Evolutionary conservation across 169 alveolate species (phyloP).

Genomic region (Plasmodium gonderi): DNA sequence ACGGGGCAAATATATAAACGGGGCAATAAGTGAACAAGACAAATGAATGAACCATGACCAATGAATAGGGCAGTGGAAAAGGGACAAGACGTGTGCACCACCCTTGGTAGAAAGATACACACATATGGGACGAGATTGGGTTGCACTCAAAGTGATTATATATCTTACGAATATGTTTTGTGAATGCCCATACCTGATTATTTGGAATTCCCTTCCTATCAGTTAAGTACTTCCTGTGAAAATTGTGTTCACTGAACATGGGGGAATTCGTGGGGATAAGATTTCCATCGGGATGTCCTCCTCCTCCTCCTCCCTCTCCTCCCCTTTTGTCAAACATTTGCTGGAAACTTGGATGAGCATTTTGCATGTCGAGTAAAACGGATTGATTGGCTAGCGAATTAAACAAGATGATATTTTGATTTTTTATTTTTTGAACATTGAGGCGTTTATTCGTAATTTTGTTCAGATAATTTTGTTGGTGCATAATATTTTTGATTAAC

Average conservation of each 20-base stretch:
- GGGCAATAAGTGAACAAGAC: neutral
- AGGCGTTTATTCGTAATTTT: slow-evolving; percentile 39
- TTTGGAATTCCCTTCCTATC: slow-evolving; percentile 73
- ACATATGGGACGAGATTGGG: no score
- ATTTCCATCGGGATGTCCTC: neutral
- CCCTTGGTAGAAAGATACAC: no score
- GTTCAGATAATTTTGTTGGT: slow-evolving; percentile 67
- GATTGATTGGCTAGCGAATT: slow-evolving; percentile 47
- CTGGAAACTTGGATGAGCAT: neutral
- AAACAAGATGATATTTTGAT: slow-evolving; percentile 23
- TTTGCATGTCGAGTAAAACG: slow-evolving; percentile 27
- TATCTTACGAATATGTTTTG: no score
- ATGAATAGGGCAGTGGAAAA: no score
- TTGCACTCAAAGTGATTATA: no score
- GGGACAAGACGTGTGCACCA: neutral
- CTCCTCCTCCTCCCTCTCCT: neutral
- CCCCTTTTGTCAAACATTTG: neutral
- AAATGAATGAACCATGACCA: neutral
- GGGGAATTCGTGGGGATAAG: no score
- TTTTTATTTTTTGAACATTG: slow-evolving; percentile 44
- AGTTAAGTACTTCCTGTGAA: slow-evolving; percentile 5
- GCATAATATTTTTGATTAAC: slow-evolving; percentile 34
- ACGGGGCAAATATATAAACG: neutral
- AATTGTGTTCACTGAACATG: neutral
- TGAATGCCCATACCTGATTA: slow-evolving; percentile 3